Evolutionary conservation across 2,329 filamentous ascomycete genomes (phyloP), one percentile per base, ranked within the genome.

Genomic region (Cytospora leucostoma): DNA sequence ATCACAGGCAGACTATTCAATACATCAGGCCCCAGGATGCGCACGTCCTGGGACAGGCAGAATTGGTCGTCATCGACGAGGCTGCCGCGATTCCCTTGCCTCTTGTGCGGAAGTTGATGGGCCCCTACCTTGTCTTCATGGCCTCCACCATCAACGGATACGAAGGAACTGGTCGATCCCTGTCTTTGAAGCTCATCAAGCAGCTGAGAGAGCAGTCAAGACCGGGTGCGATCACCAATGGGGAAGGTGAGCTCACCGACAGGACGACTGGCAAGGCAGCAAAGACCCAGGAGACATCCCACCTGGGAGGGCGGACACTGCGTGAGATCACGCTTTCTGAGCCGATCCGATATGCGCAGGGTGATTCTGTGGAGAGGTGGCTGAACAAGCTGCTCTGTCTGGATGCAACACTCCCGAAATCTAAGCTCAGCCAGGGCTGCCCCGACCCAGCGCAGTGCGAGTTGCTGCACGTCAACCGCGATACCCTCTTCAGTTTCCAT

Each of bases 121-220:
- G 95, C 0, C 94, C 94, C 15, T 99, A 99, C 76, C 82, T 99
- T 44, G 93, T 98, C 10, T 99, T 99, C 77, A 98, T 99, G 95
- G 93, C 96, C 0, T 99, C 95, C 0, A 99, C 95, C 1, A 97
- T 99, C 79, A 98, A 98, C 73, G 95, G 95, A 64, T 99, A 99
- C 74, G 95, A 99, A 79, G 95, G 95, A 62, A 99, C 95, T 7
- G 95, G 95, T 49, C 88, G 95, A 63, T 98, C 95, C 1, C 83
- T 99, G 7, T 98, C 95, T 0, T 80, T 99, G 60, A 99, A 99
- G 79, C 83, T 99, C 68, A 97, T 99, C 68, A 96, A 98, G 75
- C 94, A 99, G 77, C 85, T 99, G 32, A 89, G 95, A 64, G 94
- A 99, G 71, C 93, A 99, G 74, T 96, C 94, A 38, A 84, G 91